Evolutionary conservation across 2,329 filamentous ascomycete species (phyloP), one percentile per base, ranked within the genome.

Genomic region (Ophiostoma populinum): DNA sequence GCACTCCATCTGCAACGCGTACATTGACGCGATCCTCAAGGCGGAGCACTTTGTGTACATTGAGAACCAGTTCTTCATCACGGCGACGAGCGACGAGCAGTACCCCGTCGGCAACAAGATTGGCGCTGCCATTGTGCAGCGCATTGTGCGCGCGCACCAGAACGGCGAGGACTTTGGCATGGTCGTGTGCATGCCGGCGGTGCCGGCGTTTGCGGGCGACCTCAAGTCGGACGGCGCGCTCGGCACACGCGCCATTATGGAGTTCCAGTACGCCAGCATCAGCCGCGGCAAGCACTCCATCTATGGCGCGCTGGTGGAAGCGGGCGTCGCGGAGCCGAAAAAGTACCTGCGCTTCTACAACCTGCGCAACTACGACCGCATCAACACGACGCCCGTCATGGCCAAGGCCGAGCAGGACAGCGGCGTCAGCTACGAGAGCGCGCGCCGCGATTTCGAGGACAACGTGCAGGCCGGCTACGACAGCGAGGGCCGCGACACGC

Each of bases 61-160:
- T 24, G 79, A 86, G 51, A 85, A 86, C 47, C 75, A 82, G 62
- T 90, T 90, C 59, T 90, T 90, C 62, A 90, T 90, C 55, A 90
- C 81, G 0, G 79, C 80, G 3, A 86, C 80, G 1, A 64, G 62
- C 32, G 65, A 79, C 36, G 58, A 72, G 38, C 80, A 85, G 50
- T 65, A 65, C 41, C 79, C 81, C 1, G 70, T 92, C 30, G 66
- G 65, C 47, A 90, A 92, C 56, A 73, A 75, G 51, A 77, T 92
- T 40, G 81, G 81, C 30, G 72, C 70, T 6, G 79, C 79, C 19
- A 79, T 92, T 34, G 81, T 83, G 6, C 74, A 83, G 43, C 71
- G 82, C 24, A 79, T 87, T 43, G 48, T 82, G 15, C 72, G 75
- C 22, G 82, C 82, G 13, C 67, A 76, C 43, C 56, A 69, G 38